Base-by-base conservation (phyloP, 1,284 basidiomycete species). In the Leccinum pachyderme region DNA sequence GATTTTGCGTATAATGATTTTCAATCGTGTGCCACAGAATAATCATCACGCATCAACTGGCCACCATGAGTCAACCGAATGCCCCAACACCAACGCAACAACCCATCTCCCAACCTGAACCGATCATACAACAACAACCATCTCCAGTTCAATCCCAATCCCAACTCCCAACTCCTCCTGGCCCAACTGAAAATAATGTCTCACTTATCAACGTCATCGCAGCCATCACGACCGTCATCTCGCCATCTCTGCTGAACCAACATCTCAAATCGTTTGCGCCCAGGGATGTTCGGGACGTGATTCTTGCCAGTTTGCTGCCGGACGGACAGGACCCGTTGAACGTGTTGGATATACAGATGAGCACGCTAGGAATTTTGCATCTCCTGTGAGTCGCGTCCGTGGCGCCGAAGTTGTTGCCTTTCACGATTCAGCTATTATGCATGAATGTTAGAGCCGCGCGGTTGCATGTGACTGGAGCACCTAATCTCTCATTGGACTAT, bases 331-430 rank as follows among this genome's bases (percentile, higher is more conserved):
- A 90, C 65, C 87, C 88, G 5, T 65, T 90, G 51, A 59, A 69
- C 3, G 63, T 85, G 11, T 70, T 91, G 44, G 77, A 87, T 59
- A 68, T 81, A 24, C 70, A 73, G 32, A 65, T 64, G 37, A 80
- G 88, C 66, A 86, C 87, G 1, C 66, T 90, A 5, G 87, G 83
- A 0, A 78, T 81, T 43, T 69, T 91, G 32, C 86, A 83, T 62
- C 84, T 91, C 41, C 66, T 91, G 89, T 90, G 62, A 72, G 86
- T 76, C 18, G 25, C 27, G 24, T 49, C 35, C 1, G 12, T 43
- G 32, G 32, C 11, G 25, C 3, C 22, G 7, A 32, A 7, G 5
- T 4, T 9, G 18, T 41, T 11, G 33, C 33, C 12, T 9, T 32
- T 47, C 31, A 37, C 46, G 46, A 49, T 46, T 29, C 18, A 47